These are phyloP conservation scores for Lactarius indigo DNA, from an alignment of 768 basidiomycete genomes.

Conservation along the genomic window DNA sequence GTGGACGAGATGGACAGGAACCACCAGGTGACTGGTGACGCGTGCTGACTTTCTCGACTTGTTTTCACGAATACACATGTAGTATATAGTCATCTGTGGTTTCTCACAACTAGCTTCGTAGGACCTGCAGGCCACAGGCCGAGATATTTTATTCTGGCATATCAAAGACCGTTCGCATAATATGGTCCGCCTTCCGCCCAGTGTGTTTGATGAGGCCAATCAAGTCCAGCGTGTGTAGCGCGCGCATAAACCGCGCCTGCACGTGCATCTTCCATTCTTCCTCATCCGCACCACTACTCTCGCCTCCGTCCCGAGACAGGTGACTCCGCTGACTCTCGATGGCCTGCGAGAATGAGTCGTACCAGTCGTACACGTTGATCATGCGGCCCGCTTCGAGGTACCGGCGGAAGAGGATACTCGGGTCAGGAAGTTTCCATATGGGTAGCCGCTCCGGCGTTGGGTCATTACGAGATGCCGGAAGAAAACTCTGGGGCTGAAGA, in stretches of 20 bases:
- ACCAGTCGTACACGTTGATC: slow-evolving; percentile 91
- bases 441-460: slow-evolving; percentile 13
- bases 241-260: slow-evolving; percentile 75
- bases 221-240: slow-evolving; percentile 78
- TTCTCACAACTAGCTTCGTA: neutral
- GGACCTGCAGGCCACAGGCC: neutral
- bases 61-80: neutral
- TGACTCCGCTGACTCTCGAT: slow-evolving; percentile 53
- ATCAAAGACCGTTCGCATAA: slow-evolving; percentile 66
- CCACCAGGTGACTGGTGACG: neutral
- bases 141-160: slow-evolving; percentile 28
- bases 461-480: slow-evolving; percentile 13
- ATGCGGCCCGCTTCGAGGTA: slow-evolving; percentile 77
- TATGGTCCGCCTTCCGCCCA: slow-evolving; percentile 72
- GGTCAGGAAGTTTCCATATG: slow-evolving; percentile 63
- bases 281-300: slow-evolving; percentile 35
- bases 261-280: slow-evolving; percentile 60
- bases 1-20: slow-evolving; percentile 14
- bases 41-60: neutral
- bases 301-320: slow-evolving; percentile 7
- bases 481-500: slow-evolving; percentile 53
- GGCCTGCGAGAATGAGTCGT: slow-evolving; percentile 65
- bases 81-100: neutral
- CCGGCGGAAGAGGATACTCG: slow-evolving; percentile 68
- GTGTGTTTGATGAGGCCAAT: slow-evolving; percentile 80